Conservation (phyloP, 805 yeast genomes). For the Monosporozyma yasuniensis region DNA sequence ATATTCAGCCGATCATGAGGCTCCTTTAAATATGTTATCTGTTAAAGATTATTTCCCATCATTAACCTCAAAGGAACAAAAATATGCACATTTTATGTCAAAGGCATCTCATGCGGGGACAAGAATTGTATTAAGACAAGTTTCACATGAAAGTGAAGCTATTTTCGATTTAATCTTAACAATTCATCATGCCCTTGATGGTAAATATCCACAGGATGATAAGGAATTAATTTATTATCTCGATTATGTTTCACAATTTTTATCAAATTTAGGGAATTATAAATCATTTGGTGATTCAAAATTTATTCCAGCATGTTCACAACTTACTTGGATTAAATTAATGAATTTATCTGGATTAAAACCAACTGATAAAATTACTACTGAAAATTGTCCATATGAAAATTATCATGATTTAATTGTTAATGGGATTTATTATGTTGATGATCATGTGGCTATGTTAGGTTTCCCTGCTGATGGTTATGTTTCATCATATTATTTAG, state of each 20-base stretch:
- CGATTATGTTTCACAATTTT: slow-evolving; percentile 68
- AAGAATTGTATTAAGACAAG: slow-evolving; percentile 69
- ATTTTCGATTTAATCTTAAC: slow-evolving; percentile 62
- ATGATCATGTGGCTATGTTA: slow-evolving; percentile 43
- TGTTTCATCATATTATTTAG: slow-evolving; percentile 62
- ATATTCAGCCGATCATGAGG: slow-evolving; percentile 43
- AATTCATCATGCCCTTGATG: slow-evolving; percentile 44
- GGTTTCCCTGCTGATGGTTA: slow-evolving; percentile 79
- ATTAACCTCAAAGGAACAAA: slow-evolving; percentile 48
- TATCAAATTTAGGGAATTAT: slow-evolving; percentile 67
- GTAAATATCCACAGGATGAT: slow-evolving; percentile 35
- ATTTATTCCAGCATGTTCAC: slow-evolving; percentile 58
- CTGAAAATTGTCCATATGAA: slow-evolving; percentile 5
- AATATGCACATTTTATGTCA: slow-evolving; percentile 76
- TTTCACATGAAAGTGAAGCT: slow-evolving; percentile 69
- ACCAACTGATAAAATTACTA: slow-evolving; percentile 12
- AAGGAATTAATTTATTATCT: slow-evolving; percentile 39
- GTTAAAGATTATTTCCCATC: slow-evolving; percentile 69
- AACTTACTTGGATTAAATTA: slow-evolving; percentile 37
- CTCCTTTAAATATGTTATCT: slow-evolving; percentile 63
- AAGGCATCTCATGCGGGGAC: slow-evolving; percentile 82
- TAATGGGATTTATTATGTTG: slow-evolving; percentile 41
- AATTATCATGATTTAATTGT: slow-evolving; percentile 33
- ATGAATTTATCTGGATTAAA: slow-evolving; percentile 29
- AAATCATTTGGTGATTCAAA: slow-evolving; percentile 86